Evolutionary conservation across 2,329 filamentous ascomycete genomes (phyloP).

Genomic region (Pseudogymnoascus verrucosus): DNA sequence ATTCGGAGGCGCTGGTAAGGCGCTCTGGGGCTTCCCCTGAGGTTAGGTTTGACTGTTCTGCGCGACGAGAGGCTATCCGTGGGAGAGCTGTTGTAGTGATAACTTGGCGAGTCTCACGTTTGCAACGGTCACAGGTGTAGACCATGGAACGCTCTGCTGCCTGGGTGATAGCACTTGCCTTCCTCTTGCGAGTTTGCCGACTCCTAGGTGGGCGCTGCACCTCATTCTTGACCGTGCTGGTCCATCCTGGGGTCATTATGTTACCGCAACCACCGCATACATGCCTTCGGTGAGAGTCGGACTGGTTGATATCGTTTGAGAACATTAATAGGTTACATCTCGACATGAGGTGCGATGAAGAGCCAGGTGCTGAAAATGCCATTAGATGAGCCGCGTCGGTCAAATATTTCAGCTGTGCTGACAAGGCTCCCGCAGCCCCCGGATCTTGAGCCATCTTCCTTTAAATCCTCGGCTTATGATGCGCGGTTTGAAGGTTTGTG

Average conservation of each 20-base stretch:
- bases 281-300: constrained; percentile 45
- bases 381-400: constrained; percentile 54
- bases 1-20: background rate
- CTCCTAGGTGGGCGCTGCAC: background rate
- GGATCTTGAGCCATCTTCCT: constrained; percentile 4
- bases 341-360: constrained; percentile 52
- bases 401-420: constrained; percentile 32
- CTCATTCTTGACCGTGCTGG: constrained; percentile 17
- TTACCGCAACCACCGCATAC: constrained; percentile 53
- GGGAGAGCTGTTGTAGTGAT: constrained; percentile 12
- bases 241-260: constrained; percentile 46
- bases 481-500: background rate
- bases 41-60: background rate
- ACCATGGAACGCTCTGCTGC: constrained; percentile 16
- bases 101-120: constrained; percentile 19
- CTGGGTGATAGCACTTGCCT: constrained; percentile 9
- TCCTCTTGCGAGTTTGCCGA: background rate
- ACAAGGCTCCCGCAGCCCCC: background rate
- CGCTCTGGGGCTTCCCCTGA: background rate
- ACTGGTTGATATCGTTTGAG: constrained; percentile 35
- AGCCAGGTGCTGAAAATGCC: constrained; percentile 42
- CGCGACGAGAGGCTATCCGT: background rate
- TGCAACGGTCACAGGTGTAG: constrained; percentile 24
- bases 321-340: constrained; percentile 43
- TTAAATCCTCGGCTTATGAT: background rate